Evolutionary conservation across 1,284 basidiomycete genomes (phyloP).

Genomic region (Ustilago crameri): DNA sequence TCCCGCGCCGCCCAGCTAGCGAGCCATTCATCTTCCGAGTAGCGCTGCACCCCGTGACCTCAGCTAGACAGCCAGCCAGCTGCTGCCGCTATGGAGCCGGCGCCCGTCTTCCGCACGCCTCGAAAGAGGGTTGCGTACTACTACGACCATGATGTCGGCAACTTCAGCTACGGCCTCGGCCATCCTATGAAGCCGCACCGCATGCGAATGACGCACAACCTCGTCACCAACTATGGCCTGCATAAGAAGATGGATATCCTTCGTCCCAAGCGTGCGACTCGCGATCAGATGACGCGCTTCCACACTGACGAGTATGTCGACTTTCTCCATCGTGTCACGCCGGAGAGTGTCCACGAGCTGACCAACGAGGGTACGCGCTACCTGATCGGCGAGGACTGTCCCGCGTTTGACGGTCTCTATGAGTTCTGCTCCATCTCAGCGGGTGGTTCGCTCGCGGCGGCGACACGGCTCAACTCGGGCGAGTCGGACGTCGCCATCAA

Average conservation of each 20-base stretch:
- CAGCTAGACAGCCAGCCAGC: too few species aligned
- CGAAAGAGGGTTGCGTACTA: constrained; percentile 56
- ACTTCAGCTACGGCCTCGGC: constrained; percentile 85
- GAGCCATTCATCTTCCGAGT: too few species aligned
- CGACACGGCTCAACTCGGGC: constrained; percentile 82
- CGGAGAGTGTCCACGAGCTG: constrained; percentile 71
- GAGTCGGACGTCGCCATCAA: constrained; percentile 92
- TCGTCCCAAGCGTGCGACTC: constrained; percentile 81
- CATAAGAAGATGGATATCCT: constrained; percentile 89
- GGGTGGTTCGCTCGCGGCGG: constrained; percentile 84
- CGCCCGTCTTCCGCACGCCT: constrained; percentile 51
- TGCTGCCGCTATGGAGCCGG: constrained; percentile 47
- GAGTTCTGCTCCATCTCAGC: constrained; percentile 98
- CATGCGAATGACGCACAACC: constrained; percentile 78
- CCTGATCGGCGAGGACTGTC: constrained; percentile 86
- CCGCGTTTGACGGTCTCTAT: constrained; percentile 93
- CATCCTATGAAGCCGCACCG: constrained; percentile 91
- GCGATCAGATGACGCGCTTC: constrained; percentile 87
- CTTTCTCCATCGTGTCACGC: constrained; percentile 85
- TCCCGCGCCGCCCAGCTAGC: too few species aligned
- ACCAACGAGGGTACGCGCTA: constrained; percentile 77
- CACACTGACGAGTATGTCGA: constrained; percentile 98
- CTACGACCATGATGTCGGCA: constrained; percentile 76
- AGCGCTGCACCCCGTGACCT: too few species aligned
- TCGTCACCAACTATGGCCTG: constrained; percentile 90